A percentile compares a stretch with the other conserved stretches of the same genome.
Conservation (phyloP, 106 monocot species). For the Dioscorea alata region DNA sequence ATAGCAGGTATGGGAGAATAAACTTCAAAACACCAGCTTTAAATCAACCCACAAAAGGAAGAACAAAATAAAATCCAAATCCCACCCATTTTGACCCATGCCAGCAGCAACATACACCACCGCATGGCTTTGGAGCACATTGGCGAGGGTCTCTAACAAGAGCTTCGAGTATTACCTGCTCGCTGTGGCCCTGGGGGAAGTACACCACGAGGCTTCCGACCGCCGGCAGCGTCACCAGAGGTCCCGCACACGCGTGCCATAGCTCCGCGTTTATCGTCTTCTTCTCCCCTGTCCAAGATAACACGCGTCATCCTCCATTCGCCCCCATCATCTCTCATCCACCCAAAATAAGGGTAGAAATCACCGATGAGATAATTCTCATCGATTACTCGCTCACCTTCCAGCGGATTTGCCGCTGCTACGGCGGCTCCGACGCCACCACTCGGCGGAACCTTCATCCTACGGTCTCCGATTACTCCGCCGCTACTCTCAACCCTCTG, state of each 20-base stretch:
- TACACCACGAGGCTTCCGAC: constrained; percentile 16
- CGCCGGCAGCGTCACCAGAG: constrained; percentile 14
- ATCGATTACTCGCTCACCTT: constrained; percentile 8
- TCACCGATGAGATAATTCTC: too few species aligned
- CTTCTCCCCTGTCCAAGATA: constrained; percentile 4
- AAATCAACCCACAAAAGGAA: too few species aligned
- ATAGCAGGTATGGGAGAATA: too few species aligned
- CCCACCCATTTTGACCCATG: too few species aligned
- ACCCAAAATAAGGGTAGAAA: too few species aligned
- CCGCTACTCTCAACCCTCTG: neutral
- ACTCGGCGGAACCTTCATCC: constrained; percentile 7
- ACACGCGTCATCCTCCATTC: constrained; percentile 1
- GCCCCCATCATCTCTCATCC: too few species aligned
- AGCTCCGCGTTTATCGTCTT: constrained; percentile 16
- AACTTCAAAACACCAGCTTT: too few species aligned
- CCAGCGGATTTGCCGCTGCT: neutral
- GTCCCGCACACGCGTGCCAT: constrained; percentile 16
- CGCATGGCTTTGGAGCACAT: too few species aligned
- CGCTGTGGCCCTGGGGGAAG: constrained; percentile 17
- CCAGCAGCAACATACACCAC: too few species aligned
- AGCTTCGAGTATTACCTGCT: constrained; percentile 8
- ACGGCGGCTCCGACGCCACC: neutral
- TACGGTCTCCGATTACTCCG: neutral
- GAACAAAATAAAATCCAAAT: too few species aligned
- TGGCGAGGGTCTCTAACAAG: too few species aligned